Conservation (phyloP, 306 rosid genomes). For the Pterocarpus macrocarpus region DNA sequence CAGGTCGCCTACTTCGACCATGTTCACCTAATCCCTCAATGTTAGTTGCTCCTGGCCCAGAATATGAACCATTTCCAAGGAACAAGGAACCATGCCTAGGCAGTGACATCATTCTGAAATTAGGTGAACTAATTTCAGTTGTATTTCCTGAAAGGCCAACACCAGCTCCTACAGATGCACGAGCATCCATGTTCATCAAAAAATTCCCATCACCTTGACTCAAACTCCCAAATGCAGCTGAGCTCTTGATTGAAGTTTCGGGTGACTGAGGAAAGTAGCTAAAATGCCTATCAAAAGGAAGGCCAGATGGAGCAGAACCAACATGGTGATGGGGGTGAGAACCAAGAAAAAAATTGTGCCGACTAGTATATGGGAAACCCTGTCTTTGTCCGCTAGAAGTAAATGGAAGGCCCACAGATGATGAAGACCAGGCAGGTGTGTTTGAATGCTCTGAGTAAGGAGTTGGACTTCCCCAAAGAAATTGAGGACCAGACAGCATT, state of each 20-base stretch:
- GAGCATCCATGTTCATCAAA: slow-evolving; percentile 70
- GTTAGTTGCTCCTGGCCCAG: slow-evolving; percentile 64
- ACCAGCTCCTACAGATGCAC: slow-evolving; percentile 63
- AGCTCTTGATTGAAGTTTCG: slow-evolving; percentile 74
- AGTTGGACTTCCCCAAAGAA: slow-evolving; percentile 95
- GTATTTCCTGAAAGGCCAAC: slow-evolving; percentile 72
- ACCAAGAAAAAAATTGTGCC: slow-evolving; percentile 66
- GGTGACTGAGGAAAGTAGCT: slow-evolving; percentile 85
- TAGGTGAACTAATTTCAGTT: slow-evolving; percentile 72
- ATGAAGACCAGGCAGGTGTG: slow-evolving; percentile 77
- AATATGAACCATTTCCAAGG: slow-evolving; percentile 73
- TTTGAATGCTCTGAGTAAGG: slow-evolving; percentile 69
- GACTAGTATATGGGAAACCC: slow-evolving; percentile 65
- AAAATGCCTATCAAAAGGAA: slow-evolving; percentile 80
- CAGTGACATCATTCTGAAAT: slow-evolving; percentile 79
- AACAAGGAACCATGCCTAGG: slow-evolving; percentile 75
- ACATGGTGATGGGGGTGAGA: slow-evolving; percentile 77
- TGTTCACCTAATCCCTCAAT: slow-evolving; percentile 72
- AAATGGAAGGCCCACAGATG: slow-evolving; percentile 71
- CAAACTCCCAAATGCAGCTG: slow-evolving; percentile 61
- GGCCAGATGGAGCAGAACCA: slow-evolving; percentile 94
- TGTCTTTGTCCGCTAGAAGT: slow-evolving; percentile 78
- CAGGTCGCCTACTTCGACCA: slow-evolving; percentile 73
- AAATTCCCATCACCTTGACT: slow-evolving; percentile 66
- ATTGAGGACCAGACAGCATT: slow-evolving; percentile 89